Base-by-base conservation (phyloP, 352 stramenopile genomes). In the Ochromonadaceae sp. region DNA sequence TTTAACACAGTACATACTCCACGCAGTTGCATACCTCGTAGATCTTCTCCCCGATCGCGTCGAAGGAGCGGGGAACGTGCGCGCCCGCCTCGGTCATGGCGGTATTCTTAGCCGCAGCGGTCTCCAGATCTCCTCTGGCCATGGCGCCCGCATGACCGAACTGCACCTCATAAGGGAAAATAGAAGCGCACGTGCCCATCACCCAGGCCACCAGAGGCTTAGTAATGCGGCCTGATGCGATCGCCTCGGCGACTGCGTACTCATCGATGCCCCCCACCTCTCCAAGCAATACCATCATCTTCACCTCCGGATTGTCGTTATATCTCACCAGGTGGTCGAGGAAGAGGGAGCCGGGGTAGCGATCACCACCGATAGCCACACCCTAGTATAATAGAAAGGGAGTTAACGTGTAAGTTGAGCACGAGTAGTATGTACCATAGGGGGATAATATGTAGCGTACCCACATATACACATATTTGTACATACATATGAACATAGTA, bases 141-240 rank as follows among this genome's bases (percentile, higher is more conserved):
- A 88, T 90, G 38, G 88, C 89, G 63, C 90, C 90, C 25, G 90
- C 90, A 74, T 97, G 90, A 47, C 88, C 90, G 70, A 97, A 96
- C 75, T 97, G 90, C 49, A 97, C 90, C 73, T 97, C 90, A 72
- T 94, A 96, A 15, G 86, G 83, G 76, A 97, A 97, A 67, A 95
- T 93, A 65, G 90, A 94, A 48, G 90, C 88, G 66, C 90, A 97
- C 38, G 90, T 97, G 60, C 90, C 90, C 75, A 96, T 97, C 75
- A 88, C 96, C 90, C 90, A 97, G n/a, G 88, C 90, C 47, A 97
- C 78, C n/a, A 97, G 74, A 17, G 90, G 90, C 76, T 97, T 97
- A 31, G 76, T 93, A 70, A 97, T 93, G 66, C 87, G 77, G 61
- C 88, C 88, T 69, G 71, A 87, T 76, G 95, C 78, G 57, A 97